phyloP scores from a whole-genome alignment of 2,329 filamentous ascomycete genomes.

The Xylariaceae sp. region DNA sequence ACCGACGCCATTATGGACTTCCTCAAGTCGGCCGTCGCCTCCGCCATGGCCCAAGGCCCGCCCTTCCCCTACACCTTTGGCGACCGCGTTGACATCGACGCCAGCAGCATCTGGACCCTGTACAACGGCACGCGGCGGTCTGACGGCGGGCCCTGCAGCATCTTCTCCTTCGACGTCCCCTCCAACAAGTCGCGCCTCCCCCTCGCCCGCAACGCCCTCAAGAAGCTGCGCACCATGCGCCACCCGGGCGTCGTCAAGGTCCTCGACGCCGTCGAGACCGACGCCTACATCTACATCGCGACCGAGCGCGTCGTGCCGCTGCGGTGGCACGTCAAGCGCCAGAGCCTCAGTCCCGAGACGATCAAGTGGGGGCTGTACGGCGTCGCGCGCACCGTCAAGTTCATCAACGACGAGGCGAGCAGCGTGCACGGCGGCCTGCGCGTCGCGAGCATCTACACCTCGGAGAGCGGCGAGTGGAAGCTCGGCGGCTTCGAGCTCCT shows the following conservation, averaged over 20 bases:
- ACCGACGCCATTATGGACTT: constrained; percentile 70
- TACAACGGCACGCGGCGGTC: constrained; percentile 93
- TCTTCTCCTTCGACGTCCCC: constrained; percentile 87
- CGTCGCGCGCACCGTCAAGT: constrained; percentile 86
- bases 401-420: constrained; percentile 88
- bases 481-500: constrained; percentile 89
- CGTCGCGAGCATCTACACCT: constrained; percentile 83
- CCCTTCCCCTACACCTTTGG: constrained; percentile 91
- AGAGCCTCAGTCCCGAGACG: constrained; percentile 84
- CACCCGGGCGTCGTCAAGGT: constrained; percentile 95
- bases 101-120: constrained; percentile 89
- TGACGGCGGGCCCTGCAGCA: constrained; percentile 89
- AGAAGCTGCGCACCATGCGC: constrained; percentile 86
- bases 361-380: constrained; percentile 94
- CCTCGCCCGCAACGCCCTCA: constrained; percentile 87
- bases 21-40: constrained; percentile 94
- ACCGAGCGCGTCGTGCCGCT: constrained; percentile 86
- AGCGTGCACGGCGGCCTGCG: constrained; percentile 88
- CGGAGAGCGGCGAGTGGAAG: constrained; percentile 97
- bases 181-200: constrained; percentile 73
- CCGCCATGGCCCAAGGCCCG: constrained; percentile 90
- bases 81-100: constrained; percentile 85
- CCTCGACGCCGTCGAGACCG: constrained; percentile 92
- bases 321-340: constrained; percentile 84
- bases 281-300: constrained; percentile 92